Conservation (phyloP, 345 rosid species). For the Kandelia obovata region DNA sequence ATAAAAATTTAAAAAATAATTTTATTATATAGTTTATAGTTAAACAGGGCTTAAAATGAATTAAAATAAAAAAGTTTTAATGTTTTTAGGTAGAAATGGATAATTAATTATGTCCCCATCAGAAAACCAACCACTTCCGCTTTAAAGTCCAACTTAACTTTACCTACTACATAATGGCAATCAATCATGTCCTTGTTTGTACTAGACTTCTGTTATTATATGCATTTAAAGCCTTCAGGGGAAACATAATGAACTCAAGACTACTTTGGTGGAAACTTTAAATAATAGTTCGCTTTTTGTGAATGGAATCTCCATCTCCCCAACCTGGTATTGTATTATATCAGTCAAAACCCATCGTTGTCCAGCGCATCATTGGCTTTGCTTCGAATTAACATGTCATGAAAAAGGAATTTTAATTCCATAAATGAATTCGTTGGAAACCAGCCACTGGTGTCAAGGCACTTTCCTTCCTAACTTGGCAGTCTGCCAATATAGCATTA, state of each 20-base stretch:
- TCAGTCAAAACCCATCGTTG: conserved; percentile 17
- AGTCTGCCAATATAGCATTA: neutral
- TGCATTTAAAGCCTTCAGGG: neutral
- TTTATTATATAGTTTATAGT: no score
- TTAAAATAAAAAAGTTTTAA: no score
- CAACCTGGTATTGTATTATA: neutral
- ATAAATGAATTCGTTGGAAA: neutral
- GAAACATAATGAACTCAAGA: neutral
- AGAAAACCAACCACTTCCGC: no score
- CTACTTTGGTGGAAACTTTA: neutral
- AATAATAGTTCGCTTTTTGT: neutral
- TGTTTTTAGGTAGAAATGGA: no score
- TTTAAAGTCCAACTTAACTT: no score
- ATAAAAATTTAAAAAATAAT: no score
- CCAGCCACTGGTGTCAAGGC: conserved; percentile 4
- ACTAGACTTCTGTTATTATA: no score
- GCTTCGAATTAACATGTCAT: conserved; percentile 34
- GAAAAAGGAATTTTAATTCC: neutral
- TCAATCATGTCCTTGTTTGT: no score
- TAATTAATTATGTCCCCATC: no score
- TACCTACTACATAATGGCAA: no score
- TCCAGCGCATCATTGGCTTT: conserved; percentile 23
- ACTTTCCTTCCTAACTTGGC: neutral
- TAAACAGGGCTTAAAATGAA: no score
- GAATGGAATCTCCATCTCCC: conserved; percentile 19